These are phyloP conservation scores for Phytophthora capsici DNA, from an alignment of 352 stramenopile species.

Conservation along the genomic window DNA sequence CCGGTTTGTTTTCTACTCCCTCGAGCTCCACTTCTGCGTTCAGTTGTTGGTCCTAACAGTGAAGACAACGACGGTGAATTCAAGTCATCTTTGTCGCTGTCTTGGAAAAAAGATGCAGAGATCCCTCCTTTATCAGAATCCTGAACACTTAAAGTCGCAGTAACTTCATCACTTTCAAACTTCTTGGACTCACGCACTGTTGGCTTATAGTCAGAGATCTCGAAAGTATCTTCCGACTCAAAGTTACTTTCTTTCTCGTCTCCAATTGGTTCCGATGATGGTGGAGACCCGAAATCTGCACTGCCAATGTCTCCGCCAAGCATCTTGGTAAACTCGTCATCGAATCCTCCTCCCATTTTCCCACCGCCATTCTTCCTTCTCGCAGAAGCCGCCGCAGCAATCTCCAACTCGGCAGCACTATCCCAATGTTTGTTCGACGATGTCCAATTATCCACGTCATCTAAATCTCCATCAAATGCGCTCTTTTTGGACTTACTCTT, in stretches of 20 bases:
- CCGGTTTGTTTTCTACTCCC: constrained; percentile 20
- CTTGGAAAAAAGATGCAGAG: constrained; percentile 47
- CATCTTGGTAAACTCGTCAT: constrained; percentile 77
- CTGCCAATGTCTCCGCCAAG: constrained; percentile 33
- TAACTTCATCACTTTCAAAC: background rate
- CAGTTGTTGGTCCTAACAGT: constrained; percentile 18
- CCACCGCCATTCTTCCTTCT: constrained; percentile 49
- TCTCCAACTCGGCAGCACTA: constrained; percentile 33
- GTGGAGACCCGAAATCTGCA: constrained; percentile 10
- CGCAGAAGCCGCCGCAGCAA: constrained; percentile 28
- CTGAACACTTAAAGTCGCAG: background rate
- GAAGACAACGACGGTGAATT: constrained; percentile 37
- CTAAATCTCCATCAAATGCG: constrained; percentile 34
- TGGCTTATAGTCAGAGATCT: constrained; percentile 19
- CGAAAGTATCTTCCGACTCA: constrained; percentile 20
- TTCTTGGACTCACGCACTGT: constrained; percentile 21
- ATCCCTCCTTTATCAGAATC: constrained; percentile 12
- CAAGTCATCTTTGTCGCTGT: constrained; percentile 15
- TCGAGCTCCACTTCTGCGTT: constrained; percentile 35
- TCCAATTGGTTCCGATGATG: constrained; percentile 5
- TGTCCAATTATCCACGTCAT: constrained; percentile 10
- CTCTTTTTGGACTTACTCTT: constrained; percentile 55
- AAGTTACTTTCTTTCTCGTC: constrained; percentile 30
- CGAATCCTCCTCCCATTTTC: constrained; percentile 35
- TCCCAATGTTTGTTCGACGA: constrained; percentile 33